A percentile compares a stretch with the other conserved stretches of the same genome.
Conservation (phyloP, 176 grass and related monocot genomes). For the Zea mays region DNA sequence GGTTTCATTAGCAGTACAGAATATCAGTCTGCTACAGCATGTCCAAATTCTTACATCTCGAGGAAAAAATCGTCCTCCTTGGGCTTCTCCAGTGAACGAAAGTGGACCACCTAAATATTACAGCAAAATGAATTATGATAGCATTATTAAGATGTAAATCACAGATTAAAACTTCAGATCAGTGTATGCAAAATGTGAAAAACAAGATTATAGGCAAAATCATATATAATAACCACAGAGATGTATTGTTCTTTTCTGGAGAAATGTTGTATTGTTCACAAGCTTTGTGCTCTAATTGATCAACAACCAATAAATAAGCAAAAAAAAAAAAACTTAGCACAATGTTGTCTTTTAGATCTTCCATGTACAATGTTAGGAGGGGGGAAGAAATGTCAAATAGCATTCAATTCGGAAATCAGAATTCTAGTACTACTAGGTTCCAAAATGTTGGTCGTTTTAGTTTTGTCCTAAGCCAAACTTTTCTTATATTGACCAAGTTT, state of each 20-base stretch:
- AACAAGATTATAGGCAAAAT: conserved; percentile 22
- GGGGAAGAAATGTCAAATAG: background rate
- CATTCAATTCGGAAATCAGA: background rate
- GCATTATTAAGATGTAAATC: conserved; percentile 13
- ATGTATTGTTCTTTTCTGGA: conserved; percentile 1
- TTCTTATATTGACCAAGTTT: background rate
- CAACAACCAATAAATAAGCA: background rate
- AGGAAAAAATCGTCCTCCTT: conserved; percentile 95
- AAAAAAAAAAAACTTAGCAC: background rate
- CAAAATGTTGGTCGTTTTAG: background rate
- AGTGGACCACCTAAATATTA: conserved; percentile 87
- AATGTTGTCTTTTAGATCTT: background rate
- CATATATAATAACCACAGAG: conserved; percentile 30
- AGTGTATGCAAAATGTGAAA: conserved; percentile 26
- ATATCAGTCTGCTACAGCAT: conserved; percentile 22
- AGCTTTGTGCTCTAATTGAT: background rate
- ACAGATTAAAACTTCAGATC: background rate
- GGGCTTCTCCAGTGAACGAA: conserved; percentile 87
- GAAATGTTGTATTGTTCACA: conserved; percentile 12
- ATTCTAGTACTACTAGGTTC: background rate
- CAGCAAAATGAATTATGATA: conserved; percentile 25
- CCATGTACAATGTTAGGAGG: background rate
- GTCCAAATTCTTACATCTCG: conserved; percentile 74
- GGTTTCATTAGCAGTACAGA: conserved; percentile 6
- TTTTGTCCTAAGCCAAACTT: background rate